Evolutionary conservation across 306 rosid species (phyloP).

Genomic region (Hylodesmum podocarpum): DNA sequence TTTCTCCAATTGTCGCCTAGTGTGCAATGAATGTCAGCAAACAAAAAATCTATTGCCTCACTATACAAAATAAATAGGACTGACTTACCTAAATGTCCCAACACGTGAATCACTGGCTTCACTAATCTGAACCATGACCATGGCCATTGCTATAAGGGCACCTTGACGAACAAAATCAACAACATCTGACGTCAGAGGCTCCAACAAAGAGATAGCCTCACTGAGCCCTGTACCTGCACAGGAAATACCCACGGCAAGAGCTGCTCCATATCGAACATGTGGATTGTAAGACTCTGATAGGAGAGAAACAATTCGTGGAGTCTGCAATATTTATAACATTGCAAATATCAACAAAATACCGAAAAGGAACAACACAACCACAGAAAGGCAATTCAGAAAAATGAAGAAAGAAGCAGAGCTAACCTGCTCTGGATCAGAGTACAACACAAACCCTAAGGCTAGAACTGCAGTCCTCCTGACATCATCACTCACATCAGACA

Average conservation of each 20-base stretch:
- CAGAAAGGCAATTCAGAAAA: slow-evolving; percentile 4
- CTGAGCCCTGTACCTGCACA: slow-evolving; percentile 98
- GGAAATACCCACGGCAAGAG: slow-evolving; percentile 98
- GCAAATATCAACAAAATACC: slow-evolving; percentile 8
- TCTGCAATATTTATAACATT: slow-evolving; percentile 51
- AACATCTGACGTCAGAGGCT: slow-evolving; percentile 96
- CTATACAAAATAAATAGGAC: neutral
- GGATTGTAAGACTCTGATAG: slow-evolving; percentile 97
- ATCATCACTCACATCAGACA: slow-evolving; percentile 98
- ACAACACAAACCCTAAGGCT: slow-evolving; percentile 96
- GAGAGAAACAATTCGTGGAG: slow-evolving; percentile 92
- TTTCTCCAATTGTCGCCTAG: slow-evolving; percentile 95
- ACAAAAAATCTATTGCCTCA: neutral
- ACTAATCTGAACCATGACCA: slow-evolving; percentile 97
- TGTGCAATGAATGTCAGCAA: slow-evolving; percentile 11
- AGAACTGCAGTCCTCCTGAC: slow-evolving; percentile 98
- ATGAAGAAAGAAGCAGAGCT: slow-evolving; percentile 13
- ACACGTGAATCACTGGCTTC: slow-evolving; percentile 98
- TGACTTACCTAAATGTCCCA: slow-evolving; percentile 81
- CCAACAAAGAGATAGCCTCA: slow-evolving; percentile 95
- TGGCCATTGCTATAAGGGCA: slow-evolving; percentile 98
- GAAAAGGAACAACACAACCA: slow-evolving; percentile 6
- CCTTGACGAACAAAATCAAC: slow-evolving; percentile 99
- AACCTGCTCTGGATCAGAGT: slow-evolving; percentile 99
- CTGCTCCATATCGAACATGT: slow-evolving; percentile 98